These are phyloP conservation scores for Aspergillus egyptiacus DNA, from an alignment of 495 filamentous ascomycete species.

Conservation along the genomic window DNA sequence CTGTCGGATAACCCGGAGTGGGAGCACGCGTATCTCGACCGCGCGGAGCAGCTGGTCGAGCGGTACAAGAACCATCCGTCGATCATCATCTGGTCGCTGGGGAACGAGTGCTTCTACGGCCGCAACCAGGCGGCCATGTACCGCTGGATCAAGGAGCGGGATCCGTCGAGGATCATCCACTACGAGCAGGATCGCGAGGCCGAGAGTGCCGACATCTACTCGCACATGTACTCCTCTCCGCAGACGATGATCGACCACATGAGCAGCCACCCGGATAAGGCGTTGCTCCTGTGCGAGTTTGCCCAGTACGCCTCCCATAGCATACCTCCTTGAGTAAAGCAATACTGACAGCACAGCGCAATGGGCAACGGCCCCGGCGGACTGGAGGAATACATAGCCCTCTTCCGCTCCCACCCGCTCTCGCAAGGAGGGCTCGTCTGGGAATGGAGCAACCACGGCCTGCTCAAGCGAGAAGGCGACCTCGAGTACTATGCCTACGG, in stretches of 20 bases:
- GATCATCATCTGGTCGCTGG: slow-evolving; percentile 10
- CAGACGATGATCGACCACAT: background rate
- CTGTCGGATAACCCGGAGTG: slow-evolving; percentile 12
- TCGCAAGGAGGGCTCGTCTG: slow-evolving; percentile 11
- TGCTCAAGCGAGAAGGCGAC: slow-evolving; percentile 2
- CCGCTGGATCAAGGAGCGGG: slow-evolving; percentile 5
- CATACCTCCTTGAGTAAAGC: background rate
- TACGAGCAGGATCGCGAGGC: slow-evolving; percentile 10
- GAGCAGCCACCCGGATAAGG: background rate
- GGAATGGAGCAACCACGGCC: slow-evolving; percentile 13
- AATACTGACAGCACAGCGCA: background rate
- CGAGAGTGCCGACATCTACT: slow-evolving; percentile 3
- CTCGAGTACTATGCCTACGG: slow-evolving; percentile 9
- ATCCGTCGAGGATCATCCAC: slow-evolving; percentile 9
- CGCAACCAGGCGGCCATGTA: slow-evolving; percentile 11
- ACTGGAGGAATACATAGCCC: slow-evolving; percentile 8
- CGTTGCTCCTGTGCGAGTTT: slow-evolving; percentile 7
- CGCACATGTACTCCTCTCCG: slow-evolving; percentile 5
- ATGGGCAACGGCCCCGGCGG: slow-evolving; percentile 15
- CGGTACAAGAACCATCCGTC: slow-evolving; percentile 12
- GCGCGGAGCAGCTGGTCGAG: slow-evolving; percentile 5
- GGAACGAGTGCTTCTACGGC: slow-evolving; percentile 12
- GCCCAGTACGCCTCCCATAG: background rate
- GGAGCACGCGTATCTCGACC: slow-evolving; percentile 10
- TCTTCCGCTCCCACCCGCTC: slow-evolving; percentile 3